Percentiles rank a stretch among this genome's conserved stretches.
Conservation (phyloP, 192 early-diverging fungal genomes). For the Neocallimastix lanati region DNA sequence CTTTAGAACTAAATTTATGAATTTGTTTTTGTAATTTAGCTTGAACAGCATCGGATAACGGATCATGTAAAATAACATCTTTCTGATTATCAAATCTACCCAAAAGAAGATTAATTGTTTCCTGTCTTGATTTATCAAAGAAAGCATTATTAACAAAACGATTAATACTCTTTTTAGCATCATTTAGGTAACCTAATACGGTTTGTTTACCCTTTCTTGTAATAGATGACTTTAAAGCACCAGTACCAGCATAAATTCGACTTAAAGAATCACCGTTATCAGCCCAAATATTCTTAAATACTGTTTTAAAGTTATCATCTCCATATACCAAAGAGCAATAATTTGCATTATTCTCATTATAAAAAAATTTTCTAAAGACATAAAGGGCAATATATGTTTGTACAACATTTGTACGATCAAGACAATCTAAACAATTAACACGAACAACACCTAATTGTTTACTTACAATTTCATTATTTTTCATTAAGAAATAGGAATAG, state of each 20-base stretch:
- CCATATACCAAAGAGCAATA: neutral
- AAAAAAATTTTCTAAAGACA: neutral
- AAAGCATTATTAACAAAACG: slow-evolving; percentile 92
- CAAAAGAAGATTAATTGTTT: slow-evolving; percentile 74
- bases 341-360: neutral
- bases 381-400: slow-evolving; percentile 70
- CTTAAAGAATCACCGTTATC: slow-evolving; percentile 84
- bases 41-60: slow-evolving; percentile 14
- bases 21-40: slow-evolving; percentile 3
- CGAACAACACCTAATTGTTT: slow-evolving; percentile 53
- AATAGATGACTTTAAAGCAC: slow-evolving; percentile 77
- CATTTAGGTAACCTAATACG: slow-evolving; percentile 62
- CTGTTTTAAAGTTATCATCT: neutral
- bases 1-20: slow-evolving; percentile 37
- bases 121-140: slow-evolving; percentile 83
- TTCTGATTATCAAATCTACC: slow-evolving; percentile 19
- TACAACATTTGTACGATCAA: slow-evolving; percentile 94
- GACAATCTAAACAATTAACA: slow-evolving; percentile 95
- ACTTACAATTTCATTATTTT: neutral
- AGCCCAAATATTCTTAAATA: slow-evolving; percentile 34
- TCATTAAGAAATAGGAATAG: neutral
- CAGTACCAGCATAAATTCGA: slow-evolving; percentile 88
- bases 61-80: slow-evolving; percentile 15
- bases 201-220: slow-evolving; percentile 81
- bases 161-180: slow-evolving; percentile 81